phyloP scores from a whole-genome alignment of 257 asterid species.

The Euphrasia confusa region DNA sequence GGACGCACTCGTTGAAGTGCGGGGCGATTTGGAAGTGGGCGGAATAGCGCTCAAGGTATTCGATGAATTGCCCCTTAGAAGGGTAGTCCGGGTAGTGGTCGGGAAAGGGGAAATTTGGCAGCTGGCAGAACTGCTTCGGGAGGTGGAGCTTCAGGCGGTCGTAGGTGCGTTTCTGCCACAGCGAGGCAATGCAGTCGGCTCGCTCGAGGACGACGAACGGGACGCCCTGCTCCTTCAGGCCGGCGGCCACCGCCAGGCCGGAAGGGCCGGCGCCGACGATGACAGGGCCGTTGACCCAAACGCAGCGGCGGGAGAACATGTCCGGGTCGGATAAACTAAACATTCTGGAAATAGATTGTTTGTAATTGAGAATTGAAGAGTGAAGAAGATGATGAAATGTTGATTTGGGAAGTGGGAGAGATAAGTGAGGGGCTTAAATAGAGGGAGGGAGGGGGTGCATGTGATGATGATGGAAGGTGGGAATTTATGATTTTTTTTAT shows the following conservation, averaged over 20 bases:
- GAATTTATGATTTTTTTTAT: too few relatives aligned
- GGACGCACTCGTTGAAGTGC: slow-evolving; percentile 59
- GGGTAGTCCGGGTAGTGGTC: slow-evolving; percentile 81
- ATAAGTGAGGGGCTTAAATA: too few relatives aligned
- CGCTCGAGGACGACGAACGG: slow-evolving; percentile 66
- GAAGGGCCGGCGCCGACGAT: slow-evolving; percentile 94
- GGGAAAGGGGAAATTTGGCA: slow-evolving; percentile 67
- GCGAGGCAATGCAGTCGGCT: slow-evolving; percentile 78
- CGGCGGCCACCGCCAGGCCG: slow-evolving; percentile 93
- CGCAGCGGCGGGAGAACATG: slow-evolving; percentile 46
- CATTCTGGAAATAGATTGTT: too few relatives aligned
- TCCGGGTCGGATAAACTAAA: slow-evolving; percentile 19
- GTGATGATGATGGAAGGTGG: too few relatives aligned
- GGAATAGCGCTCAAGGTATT: slow-evolving; percentile 65
- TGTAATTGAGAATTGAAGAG: too few relatives aligned
- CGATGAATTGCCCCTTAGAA: slow-evolving; percentile 57
- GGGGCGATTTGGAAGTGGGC: slow-evolving; percentile 50
- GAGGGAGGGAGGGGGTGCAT: too few relatives aligned
- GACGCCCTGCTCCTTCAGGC: slow-evolving; percentile 59
- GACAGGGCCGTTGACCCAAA: slow-evolving; percentile 84
- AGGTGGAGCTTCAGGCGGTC: slow-evolving; percentile 82
- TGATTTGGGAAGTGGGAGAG: too few relatives aligned
- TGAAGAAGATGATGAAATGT: too few relatives aligned
- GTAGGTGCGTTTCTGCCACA: slow-evolving; percentile 80
- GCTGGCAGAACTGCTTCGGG: slow-evolving; percentile 72